Base-by-base conservation (phyloP, 2,329 filamentous ascomycete species). In the Cryphonectria carpinicola region DNA sequence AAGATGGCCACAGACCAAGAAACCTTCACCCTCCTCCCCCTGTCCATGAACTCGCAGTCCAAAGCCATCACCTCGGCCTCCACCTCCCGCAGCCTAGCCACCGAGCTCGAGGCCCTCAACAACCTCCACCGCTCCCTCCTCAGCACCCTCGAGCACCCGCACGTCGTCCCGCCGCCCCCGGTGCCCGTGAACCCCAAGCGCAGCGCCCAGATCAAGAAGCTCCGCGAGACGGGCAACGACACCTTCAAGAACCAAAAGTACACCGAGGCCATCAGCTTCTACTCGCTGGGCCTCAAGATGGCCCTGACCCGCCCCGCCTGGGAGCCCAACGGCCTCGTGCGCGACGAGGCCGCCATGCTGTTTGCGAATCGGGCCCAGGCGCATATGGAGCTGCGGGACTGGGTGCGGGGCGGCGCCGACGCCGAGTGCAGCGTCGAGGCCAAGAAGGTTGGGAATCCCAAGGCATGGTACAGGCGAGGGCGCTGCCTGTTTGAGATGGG, bases 161-260 rank as follows among this genome's bases (percentile, higher is more conserved):
- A 88, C 71, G 86, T 83, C 64, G 85, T 94, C 28, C 95, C 95
- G 0, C 94, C 95, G 6, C 92, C 95, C 0, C 96, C 96, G 0
- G 87, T 97, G 58, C 95, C 95, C 71, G 91, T 98, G 73, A 97
- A 97, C 85, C 95, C 94, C 66, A 97, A 98, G 84, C 93, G 95
- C 78, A 91, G 88, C 74, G 94, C 93, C 49, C 90, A 95, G 79
- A 92, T 99, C 81, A 89, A 86, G 82, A 98, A 98, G 84, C 90
- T 98, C 75, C 93, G 94, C 79, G 96, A 98, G 80, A 88, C 88
- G 70, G 95, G 94, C 77, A 97, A 97, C 84, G 84, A 84, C 71
- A 89, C 93, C 76, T 95, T 93, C 85, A 92, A 93, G 81, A 95
- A 95, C 82, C 87, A 87, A 76, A 87, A 89, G 75, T 89, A 92